phyloP scores from a whole-genome alignment of 306 rosid species.

The Abrus precatorius region DNA sequence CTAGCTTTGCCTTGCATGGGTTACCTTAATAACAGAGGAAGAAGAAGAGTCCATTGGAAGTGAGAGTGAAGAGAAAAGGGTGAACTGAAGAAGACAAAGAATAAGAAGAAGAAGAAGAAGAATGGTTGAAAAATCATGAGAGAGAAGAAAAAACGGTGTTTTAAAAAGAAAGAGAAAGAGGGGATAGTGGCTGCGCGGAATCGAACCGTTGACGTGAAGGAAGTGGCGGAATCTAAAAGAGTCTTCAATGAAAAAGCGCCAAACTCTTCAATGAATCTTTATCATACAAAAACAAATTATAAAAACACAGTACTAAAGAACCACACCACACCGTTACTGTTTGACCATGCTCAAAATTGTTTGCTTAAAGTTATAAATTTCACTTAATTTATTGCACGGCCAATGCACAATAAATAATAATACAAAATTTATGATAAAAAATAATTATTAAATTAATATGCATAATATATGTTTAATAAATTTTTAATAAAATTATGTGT shows the following conservation, averaged over 20 bases:
- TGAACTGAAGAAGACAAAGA: neutral
- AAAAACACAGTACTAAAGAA: too few relatives aligned
- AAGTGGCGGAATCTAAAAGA: slow-evolving; percentile 43
- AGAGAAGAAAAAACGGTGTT: slow-evolving; percentile 35
- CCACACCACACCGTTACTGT: too few relatives aligned
- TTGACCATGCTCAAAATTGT: too few relatives aligned
- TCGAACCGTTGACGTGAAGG: slow-evolving; percentile 45
- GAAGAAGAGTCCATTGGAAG: slow-evolving; percentile 79
- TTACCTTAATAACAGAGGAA: slow-evolving; percentile 65
- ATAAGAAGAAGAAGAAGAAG: slow-evolving; percentile 22
- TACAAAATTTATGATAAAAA: too few relatives aligned
- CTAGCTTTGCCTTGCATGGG: neutral
- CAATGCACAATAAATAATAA: too few relatives aligned
- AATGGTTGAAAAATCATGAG: slow-evolving; percentile 53
- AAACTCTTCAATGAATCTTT: neutral
- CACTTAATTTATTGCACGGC: too few relatives aligned
- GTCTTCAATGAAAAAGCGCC: slow-evolving; percentile 20
- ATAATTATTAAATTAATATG: too few relatives aligned
- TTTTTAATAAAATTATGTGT: too few relatives aligned
- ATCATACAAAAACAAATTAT: neutral
- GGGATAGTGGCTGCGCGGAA: slow-evolving; percentile 13
- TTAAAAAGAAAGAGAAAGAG: neutral
- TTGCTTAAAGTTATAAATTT: too few relatives aligned
- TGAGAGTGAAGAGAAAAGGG: neutral
- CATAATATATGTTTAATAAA: too few relatives aligned